A percentile compares a stretch with the other conserved stretches of the same genome.
Conservation (phyloP, 176 grass and related monocot genomes). For the Alopecurus myosuroides region DNA sequence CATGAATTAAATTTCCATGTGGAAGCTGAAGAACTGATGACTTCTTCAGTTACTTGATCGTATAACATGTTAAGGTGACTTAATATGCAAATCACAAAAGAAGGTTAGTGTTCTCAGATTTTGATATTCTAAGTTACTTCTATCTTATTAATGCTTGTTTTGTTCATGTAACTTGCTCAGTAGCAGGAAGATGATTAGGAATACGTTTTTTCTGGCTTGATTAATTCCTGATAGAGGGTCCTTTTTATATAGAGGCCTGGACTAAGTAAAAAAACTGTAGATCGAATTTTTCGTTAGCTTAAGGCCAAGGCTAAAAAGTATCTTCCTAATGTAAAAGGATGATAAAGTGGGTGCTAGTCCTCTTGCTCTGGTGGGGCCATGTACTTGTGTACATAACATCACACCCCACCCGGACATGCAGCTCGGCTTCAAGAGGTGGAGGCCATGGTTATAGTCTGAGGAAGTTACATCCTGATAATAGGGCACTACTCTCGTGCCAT, state of each 20-base stretch:
- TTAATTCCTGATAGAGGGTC: background rate
- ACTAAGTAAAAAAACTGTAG: background rate
- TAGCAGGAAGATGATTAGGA: background rate
- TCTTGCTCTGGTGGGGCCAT: background rate
- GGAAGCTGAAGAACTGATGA: background rate
- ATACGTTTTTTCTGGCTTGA: background rate
- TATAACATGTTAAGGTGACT: background rate
- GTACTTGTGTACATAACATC: background rate
- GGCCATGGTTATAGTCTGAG: background rate
- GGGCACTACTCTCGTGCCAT: background rate
- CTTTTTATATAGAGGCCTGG: background rate
- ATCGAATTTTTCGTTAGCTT: background rate
- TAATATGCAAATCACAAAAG: background rate
- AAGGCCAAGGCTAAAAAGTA: background rate
- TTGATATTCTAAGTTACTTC: background rate
- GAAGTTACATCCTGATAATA: background rate
- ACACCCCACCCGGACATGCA: background rate
- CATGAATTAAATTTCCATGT: background rate
- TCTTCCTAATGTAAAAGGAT: background rate
- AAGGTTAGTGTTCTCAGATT: background rate
- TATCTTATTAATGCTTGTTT: background rate
- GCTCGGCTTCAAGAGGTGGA: background rate
- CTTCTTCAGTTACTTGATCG: background rate
- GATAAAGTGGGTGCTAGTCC: background rate
- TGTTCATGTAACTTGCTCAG: background rate